Evolutionary conservation across 2,329 filamentous ascomycete genomes (phyloP), one percentile per base, ranked within the genome.

Genomic region (Hypoxylon sp.): DNA sequence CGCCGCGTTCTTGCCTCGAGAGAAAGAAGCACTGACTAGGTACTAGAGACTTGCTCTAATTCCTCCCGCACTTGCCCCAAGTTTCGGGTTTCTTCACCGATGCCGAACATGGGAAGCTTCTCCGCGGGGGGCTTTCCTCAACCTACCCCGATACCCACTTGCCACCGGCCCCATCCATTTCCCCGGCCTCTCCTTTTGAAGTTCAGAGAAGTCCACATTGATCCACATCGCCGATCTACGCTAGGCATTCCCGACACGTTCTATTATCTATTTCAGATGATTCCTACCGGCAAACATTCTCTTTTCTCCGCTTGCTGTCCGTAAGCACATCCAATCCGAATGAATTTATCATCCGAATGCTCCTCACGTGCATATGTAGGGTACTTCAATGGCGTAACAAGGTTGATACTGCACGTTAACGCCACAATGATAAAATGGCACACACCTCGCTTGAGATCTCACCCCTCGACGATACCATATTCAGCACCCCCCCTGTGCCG

Each of bases 11-110:
- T 46, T 33, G 33, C 39, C n/a, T 17, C 24, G 5, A 26, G n/a
- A 2, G 37, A 26, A 42, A 26, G 39, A 42, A 14, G 53, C 17
- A 22, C 39, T 10, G 2, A 8, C 29, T 31, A 22, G 19, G 19
- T 22, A 22, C 29, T 6, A 31, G 6, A 1, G 8, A 31, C 29
- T 31, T 6, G 8, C 6, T 8, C 29, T 31, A 31, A 31, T 31
- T 31, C 14, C 39, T 19, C n/a, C 39, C 39, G 39, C 39, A 44
- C 39, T 19, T 44, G 39, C 39, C 39, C 39, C 39, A 44, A 44
- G 39, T 19, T 44, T 22, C 17, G 39, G 39, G 22, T 58, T 58
- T 57, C 26, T 29, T 37, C 17, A 57, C 61, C 61, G 61, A 64
- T 57, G 47, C 53, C 61, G 53, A 63, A 44, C 22, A 26, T 24